Evolutionary conservation across 352 stramenopile genomes (phyloP).

Genomic region (Phytophthora citricola): DNA sequence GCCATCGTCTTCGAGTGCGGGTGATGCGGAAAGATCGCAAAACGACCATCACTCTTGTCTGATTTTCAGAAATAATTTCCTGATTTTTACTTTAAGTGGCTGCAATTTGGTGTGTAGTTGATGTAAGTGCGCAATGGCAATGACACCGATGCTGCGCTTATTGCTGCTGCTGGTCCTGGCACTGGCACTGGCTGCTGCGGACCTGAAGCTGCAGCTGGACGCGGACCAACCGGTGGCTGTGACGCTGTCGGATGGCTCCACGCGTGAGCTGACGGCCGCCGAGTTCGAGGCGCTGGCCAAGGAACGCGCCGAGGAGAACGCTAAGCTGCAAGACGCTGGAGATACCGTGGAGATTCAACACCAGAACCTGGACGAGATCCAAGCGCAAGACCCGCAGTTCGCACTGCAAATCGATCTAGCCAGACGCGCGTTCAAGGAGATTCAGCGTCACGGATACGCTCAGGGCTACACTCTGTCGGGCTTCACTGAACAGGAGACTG

Average conservation of each 20-base stretch:
- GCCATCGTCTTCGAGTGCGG: constrained; percentile 16
- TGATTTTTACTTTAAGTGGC: constrained; percentile 34
- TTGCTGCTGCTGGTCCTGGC: constrained; percentile 25
- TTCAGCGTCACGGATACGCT: constrained; percentile 69
- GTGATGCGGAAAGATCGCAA: constrained; percentile 28
- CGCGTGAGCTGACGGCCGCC: constrained; percentile 51
- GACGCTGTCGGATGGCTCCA: constrained; percentile 47
- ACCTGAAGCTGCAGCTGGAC: constrained; percentile 32
- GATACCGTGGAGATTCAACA: constrained; percentile 29
- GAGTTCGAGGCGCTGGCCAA: constrained; percentile 50
- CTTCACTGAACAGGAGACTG: constrained; percentile 58
- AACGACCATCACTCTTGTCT: too few species aligned
- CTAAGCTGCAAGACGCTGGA: constrained; percentile 38
- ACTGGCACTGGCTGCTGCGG: background rate
- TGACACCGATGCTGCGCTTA: background rate
- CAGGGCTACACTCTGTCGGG: constrained; percentile 54
- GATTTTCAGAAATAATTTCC: too few species aligned
- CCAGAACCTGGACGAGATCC: constrained; percentile 44
- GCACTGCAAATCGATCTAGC: constrained; percentile 57
- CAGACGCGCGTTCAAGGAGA: constrained; percentile 51
- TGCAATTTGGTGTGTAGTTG: constrained; percentile 17
- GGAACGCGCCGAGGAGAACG: constrained; percentile 41
- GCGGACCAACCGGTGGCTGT: constrained; percentile 40
- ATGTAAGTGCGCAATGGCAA: constrained; percentile 10
- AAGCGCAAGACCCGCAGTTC: constrained; percentile 52